phyloP scores from a whole-genome alignment of 192 early-diverging fungal species.

The Diversispora eburnea region DNA sequence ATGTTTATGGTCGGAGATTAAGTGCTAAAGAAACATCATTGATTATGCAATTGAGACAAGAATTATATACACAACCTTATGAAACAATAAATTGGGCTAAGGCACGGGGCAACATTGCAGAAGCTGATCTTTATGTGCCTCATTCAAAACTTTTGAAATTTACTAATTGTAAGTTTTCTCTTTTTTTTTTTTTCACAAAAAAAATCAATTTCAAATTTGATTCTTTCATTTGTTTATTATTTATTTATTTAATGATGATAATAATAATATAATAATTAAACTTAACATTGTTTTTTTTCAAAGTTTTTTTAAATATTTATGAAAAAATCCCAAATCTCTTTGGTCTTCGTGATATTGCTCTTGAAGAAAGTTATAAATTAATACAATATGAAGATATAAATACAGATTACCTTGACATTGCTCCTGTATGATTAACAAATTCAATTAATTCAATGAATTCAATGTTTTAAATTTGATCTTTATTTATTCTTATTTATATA shows the following conservation, averaged over 20 bases:
- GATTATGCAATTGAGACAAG: conserved; percentile 74
- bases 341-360: conserved; percentile 61
- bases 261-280: conserved; percentile 1
- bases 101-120: conserved; percentile 78
- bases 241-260: not conserved
- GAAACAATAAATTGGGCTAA: conserved; percentile 76
- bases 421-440: conserved; percentile 59
- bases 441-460: not conserved
- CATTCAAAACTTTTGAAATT: conserved; percentile 73
- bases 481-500: not conserved
- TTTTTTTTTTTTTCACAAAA: too few relatives aligned
- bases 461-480: not conserved
- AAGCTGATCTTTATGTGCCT: conserved; percentile 81
- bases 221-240: conserved; percentile 9
- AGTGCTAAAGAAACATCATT: conserved; percentile 62
- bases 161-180: conserved; percentile 55
- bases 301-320: conserved; percentile 59
- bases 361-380: conserved; percentile 74
- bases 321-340: conserved; percentile 62
- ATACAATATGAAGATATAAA: conserved; percentile 87
- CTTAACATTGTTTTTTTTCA: not conserved
- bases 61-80: conserved; percentile 88
- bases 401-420: conserved; percentile 85
- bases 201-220: too few relatives aligned
- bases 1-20: conserved; percentile 74